Percentiles rank a stretch among this genome's conserved stretches.
phyloP scores from a whole-genome alignment of 176 grass and related monocot species.

The Aegilops longissima region DNA sequence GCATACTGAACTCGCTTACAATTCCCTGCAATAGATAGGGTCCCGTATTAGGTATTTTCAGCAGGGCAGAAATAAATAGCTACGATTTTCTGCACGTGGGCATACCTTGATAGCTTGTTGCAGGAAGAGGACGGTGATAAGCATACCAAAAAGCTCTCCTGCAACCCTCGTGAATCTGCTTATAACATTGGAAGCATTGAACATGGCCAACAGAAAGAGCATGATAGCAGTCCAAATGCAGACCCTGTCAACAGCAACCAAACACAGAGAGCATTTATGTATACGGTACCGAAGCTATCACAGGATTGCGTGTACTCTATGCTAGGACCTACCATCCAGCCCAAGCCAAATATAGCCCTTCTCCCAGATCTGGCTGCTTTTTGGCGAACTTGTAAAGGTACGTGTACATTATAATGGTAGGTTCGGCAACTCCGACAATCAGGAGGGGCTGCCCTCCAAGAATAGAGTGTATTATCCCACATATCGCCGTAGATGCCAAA shows the following conservation, averaged over 20 bases:
- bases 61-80: neutral
- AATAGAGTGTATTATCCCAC: slow-evolving; percentile 84
- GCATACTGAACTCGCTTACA: slow-evolving; percentile 70
- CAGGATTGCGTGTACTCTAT: neutral
- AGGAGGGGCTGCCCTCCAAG: slow-evolving; percentile 86
- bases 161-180: slow-evolving; percentile 94
- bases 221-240: slow-evolving; percentile 93
- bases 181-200: slow-evolving; percentile 80
- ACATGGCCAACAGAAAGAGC: slow-evolving; percentile 72
- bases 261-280: slow-evolving; percentile 11
- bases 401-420: slow-evolving; percentile 95
- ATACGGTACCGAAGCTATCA: neutral
- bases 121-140: slow-evolving; percentile 89
- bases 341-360: slow-evolving; percentile 83
- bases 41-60: neutral
- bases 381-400: slow-evolving; percentile 88
- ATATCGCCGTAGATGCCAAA: slow-evolving; percentile 83
- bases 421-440: slow-evolving; percentile 93
- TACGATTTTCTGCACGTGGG: neutral
- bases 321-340: slow-evolving; percentile 70
- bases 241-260: slow-evolving; percentile 54
- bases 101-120: slow-evolving; percentile 87
- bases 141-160: slow-evolving; percentile 95
- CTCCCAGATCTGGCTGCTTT: slow-evolving; percentile 50
- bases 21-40: slow-evolving; percentile 50